Base-by-base conservation (phyloP, 768 basidiomycete species). In the Termitomyces sp. region DNA sequence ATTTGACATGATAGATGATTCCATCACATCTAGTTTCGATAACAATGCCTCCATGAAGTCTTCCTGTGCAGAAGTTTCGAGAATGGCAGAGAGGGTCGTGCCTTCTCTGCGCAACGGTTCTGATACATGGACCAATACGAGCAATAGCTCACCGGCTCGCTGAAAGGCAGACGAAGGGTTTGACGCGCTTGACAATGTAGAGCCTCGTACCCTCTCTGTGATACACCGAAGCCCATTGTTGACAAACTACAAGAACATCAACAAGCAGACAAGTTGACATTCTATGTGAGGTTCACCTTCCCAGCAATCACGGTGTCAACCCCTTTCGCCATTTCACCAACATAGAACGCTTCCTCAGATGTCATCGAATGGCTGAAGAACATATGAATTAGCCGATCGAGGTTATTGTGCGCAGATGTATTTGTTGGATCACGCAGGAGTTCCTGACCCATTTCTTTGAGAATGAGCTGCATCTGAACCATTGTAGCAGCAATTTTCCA, bases 401-500 rank as follows among this genome's bases (percentile, higher is more conserved):
- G 72, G 48, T 81, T 83, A 15, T 76, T 74, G 38, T 79, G 79
- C n/a, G 87, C 86, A 11, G 75, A 73, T 53, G 77, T 70, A 56
- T 73, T 80, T 38, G 75, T 79, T 10, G 76, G 72, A 38, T 85
- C 83, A 36, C 81, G 78, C n/a, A 75, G 70, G 31, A 92, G 76
- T 11, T 83, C 83, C 46, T 85, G 80, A 16, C 85, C 87, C 62
- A 92, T 71, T 60, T 89, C 88, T 64, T 87, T 82, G 50, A 92
- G 74, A 40, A 85, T 82, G 36, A 92, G 79, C 54, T 90, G 87
- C 57, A 91, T 78, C 60, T 90, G 86, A 52, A 91, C 86, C 5
- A 86, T 85, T 0, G 91, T 91, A 3, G 88, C 88, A 10, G 88
- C 83, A 23, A 92, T 80, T 63, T 88, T 89, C 89, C 91, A 93